phyloP scores from a whole-genome alignment of 106 monocot species.

The Platanthera guangdongensis region DNA sequence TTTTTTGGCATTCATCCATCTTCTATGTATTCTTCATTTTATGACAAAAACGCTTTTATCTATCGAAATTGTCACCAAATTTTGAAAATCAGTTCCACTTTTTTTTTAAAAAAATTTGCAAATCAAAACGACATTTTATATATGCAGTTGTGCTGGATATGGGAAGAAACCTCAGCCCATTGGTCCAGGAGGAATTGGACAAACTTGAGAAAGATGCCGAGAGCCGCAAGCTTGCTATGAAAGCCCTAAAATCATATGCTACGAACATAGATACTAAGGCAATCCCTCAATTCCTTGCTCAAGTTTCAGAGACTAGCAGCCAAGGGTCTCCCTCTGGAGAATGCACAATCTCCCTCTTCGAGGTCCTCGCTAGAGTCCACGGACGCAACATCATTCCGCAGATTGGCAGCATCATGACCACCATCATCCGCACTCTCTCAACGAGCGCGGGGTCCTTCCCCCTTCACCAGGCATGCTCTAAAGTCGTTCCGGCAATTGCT shows the following conservation, averaged over 20 bases:
- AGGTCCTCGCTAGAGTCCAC: conserved; percentile 85
- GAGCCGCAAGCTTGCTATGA: conserved; percentile 81
- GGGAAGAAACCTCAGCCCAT: conserved; percentile 59
- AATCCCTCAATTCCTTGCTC: conserved; percentile 76
- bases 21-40: neutral
- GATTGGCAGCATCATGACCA: conserved; percentile 77
- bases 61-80: neutral
- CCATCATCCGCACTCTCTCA: conserved; percentile 66
- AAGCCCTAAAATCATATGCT: conserved; percentile 76
- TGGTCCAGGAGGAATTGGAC: conserved; percentile 60
- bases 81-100: neutral
- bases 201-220: conserved; percentile 80
- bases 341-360: conserved; percentile 85
- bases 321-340: conserved; percentile 46
- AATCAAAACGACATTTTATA: neutral
- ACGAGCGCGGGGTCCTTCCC: conserved; percentile 78
- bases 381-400: conserved; percentile 89
- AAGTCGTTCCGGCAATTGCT: conserved; percentile 86
- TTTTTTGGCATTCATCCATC: neutral
- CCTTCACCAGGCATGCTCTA: conserved; percentile 89
- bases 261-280: conserved; percentile 69
- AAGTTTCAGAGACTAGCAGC: conserved; percentile 71
- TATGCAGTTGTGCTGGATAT: conserved; percentile 15
- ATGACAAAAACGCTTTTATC: neutral
- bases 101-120: neutral